Evolutionary conservation across 495 filamentous ascomycete genomes (phyloP), one percentile per base, ranked within the genome.

Genomic region (Daldinia bambusicola): DNA sequence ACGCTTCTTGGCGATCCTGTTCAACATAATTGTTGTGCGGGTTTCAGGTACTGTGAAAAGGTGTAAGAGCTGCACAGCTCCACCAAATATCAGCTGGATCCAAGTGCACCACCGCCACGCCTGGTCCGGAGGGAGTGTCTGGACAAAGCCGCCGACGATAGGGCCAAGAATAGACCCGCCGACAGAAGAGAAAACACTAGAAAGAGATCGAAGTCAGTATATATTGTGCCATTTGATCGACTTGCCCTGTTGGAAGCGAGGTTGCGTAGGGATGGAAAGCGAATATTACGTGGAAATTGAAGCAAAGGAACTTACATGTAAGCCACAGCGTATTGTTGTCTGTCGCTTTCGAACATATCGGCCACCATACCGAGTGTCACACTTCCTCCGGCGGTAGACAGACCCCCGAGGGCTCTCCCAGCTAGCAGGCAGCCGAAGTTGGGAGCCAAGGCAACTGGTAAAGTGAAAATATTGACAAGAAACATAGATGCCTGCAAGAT

Each of bases 351-450:
- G 82, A 87, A 94, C 84, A 94, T 86, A 70, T 94, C 92, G 20
- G 92, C 92, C 26, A 93, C 88, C 90, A 94, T 92, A 36, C 92
- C 92, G 2, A 94, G 85, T 0, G 92, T 94, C 58, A 94, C 91
- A 30, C 90, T 92, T 56, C 92, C 92, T 45, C 92, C 92, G 10
- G 92, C 92, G 0, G 90, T 90, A 22, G 87, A 89, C 0, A 94
- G 77, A 55, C 92, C 92, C 14, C 91, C 91, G 0, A 94, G 82
- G 6, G 85, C 82, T 20, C 92, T 87, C 37, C 87, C 87, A 7
- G 87, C 89, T 20, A 93, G 76, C 62, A 93, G 82, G 3, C 89
- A 87, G 2, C 79, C 86, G 63, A 89, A 91, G 73, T 93, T 93
- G 3, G 86, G 88, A 2, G 91, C 90, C 30, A 93, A 68, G 0